Percentiles rank a stretch among this genome's conserved stretches.
Evolutionary conservation across 257 asterid species (phyloP).

Genomic region (Mentha longifolia): DNA sequence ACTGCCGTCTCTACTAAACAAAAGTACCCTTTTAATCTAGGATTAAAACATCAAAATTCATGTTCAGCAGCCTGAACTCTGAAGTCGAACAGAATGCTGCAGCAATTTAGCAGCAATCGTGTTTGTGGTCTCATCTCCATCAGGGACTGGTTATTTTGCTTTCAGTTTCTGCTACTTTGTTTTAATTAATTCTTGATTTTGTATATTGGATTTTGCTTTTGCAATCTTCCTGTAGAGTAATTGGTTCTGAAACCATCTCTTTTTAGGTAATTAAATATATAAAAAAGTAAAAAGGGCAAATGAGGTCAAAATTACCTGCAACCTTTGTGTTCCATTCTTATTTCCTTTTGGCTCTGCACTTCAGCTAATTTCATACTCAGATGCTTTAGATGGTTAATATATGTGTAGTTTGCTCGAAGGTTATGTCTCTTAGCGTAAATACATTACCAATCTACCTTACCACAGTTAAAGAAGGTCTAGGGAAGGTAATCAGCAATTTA

Average conservation of each 20-base stretch:
- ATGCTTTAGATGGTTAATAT: neutral
- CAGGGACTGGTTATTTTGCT: neutral
- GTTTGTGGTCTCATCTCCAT: neutral
- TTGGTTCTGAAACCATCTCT: neutral
- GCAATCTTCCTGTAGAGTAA: neutral
- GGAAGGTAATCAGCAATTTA: constrained; percentile 39
- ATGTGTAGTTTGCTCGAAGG: constrained; percentile 20
- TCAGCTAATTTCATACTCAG: neutral
- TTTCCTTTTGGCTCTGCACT: constrained; percentile 3
- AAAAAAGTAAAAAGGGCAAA: neutral
- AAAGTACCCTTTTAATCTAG: too few relatives aligned
- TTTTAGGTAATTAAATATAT: neutral
- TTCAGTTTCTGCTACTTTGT: neutral
- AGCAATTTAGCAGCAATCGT: too few relatives aligned
- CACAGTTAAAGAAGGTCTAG: neutral
- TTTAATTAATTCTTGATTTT: neutral
- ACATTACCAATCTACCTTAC: constrained; percentile 31
- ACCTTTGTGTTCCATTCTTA: neutral
- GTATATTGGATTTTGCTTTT: neutral
- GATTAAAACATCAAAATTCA: too few relatives aligned
- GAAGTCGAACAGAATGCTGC: too few relatives aligned
- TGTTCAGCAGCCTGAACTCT: too few relatives aligned
- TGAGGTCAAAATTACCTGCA: constrained; percentile 1
- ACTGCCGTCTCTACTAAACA: too few relatives aligned
- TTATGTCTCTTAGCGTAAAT: neutral